A percentile compares a stretch with the other conserved stretches of the same genome.
Evolutionary conservation across 768 basidiomycete species (phyloP).

Genomic region (Cubamyces sp.): DNA sequence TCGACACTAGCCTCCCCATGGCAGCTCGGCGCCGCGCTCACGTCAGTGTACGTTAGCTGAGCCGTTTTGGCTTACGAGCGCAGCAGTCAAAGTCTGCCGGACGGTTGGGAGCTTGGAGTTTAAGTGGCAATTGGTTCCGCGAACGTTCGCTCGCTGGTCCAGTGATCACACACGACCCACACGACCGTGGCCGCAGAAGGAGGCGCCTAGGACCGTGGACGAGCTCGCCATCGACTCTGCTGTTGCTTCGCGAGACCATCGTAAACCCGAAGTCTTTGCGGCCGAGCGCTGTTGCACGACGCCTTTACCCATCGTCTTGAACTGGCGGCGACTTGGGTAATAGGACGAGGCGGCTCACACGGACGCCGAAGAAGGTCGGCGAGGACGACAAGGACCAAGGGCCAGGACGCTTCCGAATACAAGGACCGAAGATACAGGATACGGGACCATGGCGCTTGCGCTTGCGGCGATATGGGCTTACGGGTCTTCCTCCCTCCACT

Average conservation of each 20-base stretch:
- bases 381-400: background rate
- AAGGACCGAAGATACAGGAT: constrained; percentile 2
- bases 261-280: too few species aligned
- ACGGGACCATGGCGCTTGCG: background rate
- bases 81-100: background rate
- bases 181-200: background rate
- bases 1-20: background rate
- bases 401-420: background rate
- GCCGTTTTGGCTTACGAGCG: background rate
- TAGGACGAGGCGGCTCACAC: background rate
- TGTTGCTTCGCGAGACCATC: too few species aligned
- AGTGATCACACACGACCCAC: constrained; percentile 3
- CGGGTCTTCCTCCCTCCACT: background rate
- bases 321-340: background rate
- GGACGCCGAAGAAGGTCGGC: background rate
- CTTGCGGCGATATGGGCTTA: background rate
- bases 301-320: background rate
- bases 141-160: constrained; percentile 7
- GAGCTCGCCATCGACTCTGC: too few species aligned
- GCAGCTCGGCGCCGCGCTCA: background rate
- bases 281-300: background rate
- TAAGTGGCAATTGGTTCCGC: constrained; percentile 3
- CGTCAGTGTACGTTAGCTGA: constrained; percentile 2
- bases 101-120: background rate
- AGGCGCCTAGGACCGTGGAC: background rate